A percentile compares a stretch with the other conserved stretches of the same genome.
These are phyloP conservation scores for Spencermartinsiella ligniputridi DNA, from an alignment of 1,139 yeast genomes.

Conservation along the genomic window DNA sequence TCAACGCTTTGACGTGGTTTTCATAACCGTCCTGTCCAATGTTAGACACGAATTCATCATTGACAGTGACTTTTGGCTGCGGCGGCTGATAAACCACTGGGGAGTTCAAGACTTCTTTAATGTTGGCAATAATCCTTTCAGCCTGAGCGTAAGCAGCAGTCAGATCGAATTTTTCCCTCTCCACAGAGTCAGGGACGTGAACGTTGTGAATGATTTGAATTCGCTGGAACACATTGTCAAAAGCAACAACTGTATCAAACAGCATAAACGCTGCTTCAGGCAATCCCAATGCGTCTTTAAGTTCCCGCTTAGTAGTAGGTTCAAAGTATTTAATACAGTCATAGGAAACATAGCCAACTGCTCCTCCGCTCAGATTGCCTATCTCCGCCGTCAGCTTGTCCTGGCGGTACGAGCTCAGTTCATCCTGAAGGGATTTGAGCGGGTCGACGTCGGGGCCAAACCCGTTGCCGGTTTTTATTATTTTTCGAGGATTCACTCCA, in stretches of 20 bases:
- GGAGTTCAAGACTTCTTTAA: slow-evolving; percentile 50
- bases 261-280: slow-evolving; percentile 94
- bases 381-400: slow-evolving; percentile 55
- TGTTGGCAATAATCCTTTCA: slow-evolving; percentile 48
- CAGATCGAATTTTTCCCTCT: slow-evolving; percentile 33
- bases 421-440: slow-evolving; percentile 63
- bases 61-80: slow-evolving; percentile 63
- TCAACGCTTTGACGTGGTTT: slow-evolving; percentile 65
- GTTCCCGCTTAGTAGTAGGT: slow-evolving; percentile 70
- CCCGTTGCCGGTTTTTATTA: slow-evolving; percentile 70
- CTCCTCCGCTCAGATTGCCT: slow-evolving; percentile 90
- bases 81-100: slow-evolving; percentile 47
- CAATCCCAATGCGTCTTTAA: slow-evolving; percentile 72
- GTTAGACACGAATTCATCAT: slow-evolving; percentile 65
- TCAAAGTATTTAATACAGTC: slow-evolving; percentile 96
- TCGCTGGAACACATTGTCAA: slow-evolving; percentile 90
- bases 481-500: slow-evolving; percentile 78
- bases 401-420: slow-evolving; percentile 58
- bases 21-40: slow-evolving; percentile 94
- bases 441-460: slow-evolving; percentile 72
- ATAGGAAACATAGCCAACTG: slow-evolving; percentile 89
- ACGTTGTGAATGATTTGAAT: slow-evolving; percentile 86
- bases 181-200: slow-evolving; percentile 35
- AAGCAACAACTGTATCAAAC: slow-evolving; percentile 83
- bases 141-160: slow-evolving; percentile 54